Evolutionary conservation across 73 alveolate genomes (phyloP), one percentile per base, ranked within the genome.

Genomic region (Uronychia setigera): DNA sequence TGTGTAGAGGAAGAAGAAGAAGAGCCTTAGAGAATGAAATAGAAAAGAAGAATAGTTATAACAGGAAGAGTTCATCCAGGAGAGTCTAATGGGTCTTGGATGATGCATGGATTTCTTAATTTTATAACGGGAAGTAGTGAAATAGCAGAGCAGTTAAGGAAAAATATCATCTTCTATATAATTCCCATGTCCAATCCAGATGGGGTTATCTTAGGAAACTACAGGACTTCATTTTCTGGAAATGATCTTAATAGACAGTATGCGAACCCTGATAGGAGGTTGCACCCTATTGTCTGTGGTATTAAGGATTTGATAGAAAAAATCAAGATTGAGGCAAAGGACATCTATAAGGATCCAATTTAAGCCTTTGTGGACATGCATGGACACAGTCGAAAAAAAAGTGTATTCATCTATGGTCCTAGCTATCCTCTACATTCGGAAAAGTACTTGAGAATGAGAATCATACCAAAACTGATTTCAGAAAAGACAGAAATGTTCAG

Each of bases 121-220:
- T 93, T 93, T 75, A 84, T 93, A 32, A 86, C 91, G 83, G 93
- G 96, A 32, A 33, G 74, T 79, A 59, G 91, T 29, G 84, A 79
- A 26, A 97, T 88, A 60, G 96, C 96, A 0, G 79, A 89, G 86
- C 91, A 94, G 78, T 75, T 93, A 60, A 81, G 97, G 85, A 94
- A 93, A 74, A 59, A 88, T 32, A 85, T 90, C 59, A 81, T 93
- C 34, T 81, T 93, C 58, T 88, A 93, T 84, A 78, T 93, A 67
- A 90, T 93, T 0, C 97, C 97, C 0, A 93, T 93, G 96, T 84
- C 88, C 91, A 93, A 93, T 86, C 97, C 97, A 1, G 97, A 93
- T 83, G 97, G 97, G 11, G 97, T 93, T 11, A 80, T 93, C 33
- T 90, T 90, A 5, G 97, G 97, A 0, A 93, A 93, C 88, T 93